Conservation (phyloP, 352 stramenopile genomes). For the Globisporangium paroecandrum region DNA sequence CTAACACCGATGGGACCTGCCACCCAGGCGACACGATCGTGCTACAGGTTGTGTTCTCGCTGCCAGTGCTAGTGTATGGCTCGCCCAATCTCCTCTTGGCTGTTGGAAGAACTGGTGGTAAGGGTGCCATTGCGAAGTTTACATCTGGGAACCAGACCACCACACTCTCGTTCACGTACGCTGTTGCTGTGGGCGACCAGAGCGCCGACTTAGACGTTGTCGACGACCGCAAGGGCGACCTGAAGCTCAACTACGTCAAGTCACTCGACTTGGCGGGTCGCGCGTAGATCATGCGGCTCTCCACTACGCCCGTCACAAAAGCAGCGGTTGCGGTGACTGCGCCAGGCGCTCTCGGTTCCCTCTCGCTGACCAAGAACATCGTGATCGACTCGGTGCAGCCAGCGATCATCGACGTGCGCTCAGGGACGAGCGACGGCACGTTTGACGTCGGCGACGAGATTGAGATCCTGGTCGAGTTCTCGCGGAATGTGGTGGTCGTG, state of each 20-base stretch:
- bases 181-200: slow-evolving; percentile 35
- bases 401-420: slow-evolving; percentile 40
- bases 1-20: slow-evolving; percentile 42
- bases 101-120: slow-evolving; percentile 11
- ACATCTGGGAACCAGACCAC: slow-evolving; percentile 35
- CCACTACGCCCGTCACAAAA: slow-evolving; percentile 39
- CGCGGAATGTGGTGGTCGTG: slow-evolving; percentile 39
- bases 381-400: slow-evolving; percentile 46
- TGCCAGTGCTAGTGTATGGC: slow-evolving; percentile 60
- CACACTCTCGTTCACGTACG: slow-evolving; percentile 52
- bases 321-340: slow-evolving; percentile 42
- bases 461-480: slow-evolving; percentile 54
- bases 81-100: slow-evolving; percentile 39
- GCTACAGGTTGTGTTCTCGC: slow-evolving; percentile 54
- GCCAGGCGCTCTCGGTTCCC: slow-evolving; percentile 38
- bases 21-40: slow-evolving; percentile 53
- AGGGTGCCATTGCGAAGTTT: slow-evolving; percentile 25
- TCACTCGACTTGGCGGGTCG: slow-evolving; percentile 31
- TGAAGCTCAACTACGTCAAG: slow-evolving; percentile 43
- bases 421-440: slow-evolving; percentile 40
- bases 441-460: slow-evolving; percentile 64
- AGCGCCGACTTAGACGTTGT: slow-evolving; percentile 39
- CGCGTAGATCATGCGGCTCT: slow-evolving; percentile 47
- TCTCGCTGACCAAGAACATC: slow-evolving; percentile 40
- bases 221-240: slow-evolving; percentile 40